Evolutionary conservation across 2,329 filamentous ascomycete species (phyloP), one percentile per base, ranked within the genome.

Genomic region (Paraconiothyrium brasiliense): DNA sequence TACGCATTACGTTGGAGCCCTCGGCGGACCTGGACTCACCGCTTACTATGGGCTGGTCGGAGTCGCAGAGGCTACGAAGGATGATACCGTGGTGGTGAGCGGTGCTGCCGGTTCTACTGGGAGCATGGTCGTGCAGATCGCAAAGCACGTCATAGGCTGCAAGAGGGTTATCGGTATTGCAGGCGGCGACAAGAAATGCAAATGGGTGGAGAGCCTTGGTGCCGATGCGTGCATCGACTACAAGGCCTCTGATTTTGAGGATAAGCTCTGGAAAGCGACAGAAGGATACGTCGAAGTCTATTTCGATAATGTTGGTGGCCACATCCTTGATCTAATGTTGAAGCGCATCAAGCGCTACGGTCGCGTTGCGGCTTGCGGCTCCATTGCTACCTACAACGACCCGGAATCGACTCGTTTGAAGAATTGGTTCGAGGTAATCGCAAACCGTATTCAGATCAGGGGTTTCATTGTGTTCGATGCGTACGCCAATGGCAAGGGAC

Each of bases 61-160:
- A 59, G 85, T 93, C 52, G 91, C 86, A 16, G 81, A 89, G 55
- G 86, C 90, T 24, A 87, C 87, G 71, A 77, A 84, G 0, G 89
- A 89, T 8, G 90, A 94, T 67, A 86, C 89, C 0, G 90, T 94
- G 1, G 90, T 94, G 9, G 89, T 94, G 0, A 91, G 88, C 10
- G 91, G 90, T 5, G 92, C 92, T 0, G 92, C 91, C 0, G 92
- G 92, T 7, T 92, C 91, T 0, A 93, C 91, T 0, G 92, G 92
- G 1, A 89, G 85, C 72, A 87, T 94, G 24, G 91, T 87, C 0
- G 82, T 86, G 8, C 85, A 87, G 73, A 83, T 87, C 64, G 85
- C 84, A 7, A 84, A 84, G 71, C 77, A 83, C 60, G 64, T 84
- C 22, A 62, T 84, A 14, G 78, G 81, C 7, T 81, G 81, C 48